Evolutionary conservation across 441 rosid species (phyloP).

Genomic region (California macrophylla): DNA sequence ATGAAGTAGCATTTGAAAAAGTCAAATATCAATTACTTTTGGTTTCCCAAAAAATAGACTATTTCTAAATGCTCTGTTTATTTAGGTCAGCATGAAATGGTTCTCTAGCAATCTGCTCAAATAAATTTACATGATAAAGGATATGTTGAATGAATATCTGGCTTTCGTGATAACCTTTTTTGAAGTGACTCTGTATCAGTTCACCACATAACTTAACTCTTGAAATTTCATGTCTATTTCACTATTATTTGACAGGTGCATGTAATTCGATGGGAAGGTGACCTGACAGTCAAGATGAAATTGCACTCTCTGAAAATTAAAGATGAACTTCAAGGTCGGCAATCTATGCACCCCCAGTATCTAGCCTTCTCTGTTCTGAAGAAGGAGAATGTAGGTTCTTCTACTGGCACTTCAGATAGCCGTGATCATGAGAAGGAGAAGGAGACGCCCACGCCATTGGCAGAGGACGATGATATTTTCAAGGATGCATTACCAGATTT

Average conservation of each 20-base stretch:
- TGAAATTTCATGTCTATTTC: background rate
- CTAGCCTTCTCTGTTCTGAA: conserved; percentile 76
- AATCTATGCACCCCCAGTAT: conserved; percentile 51
- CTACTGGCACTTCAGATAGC: conserved; percentile 28
- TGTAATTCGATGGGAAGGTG: conserved; percentile 60
- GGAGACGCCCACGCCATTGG: conserved; percentile 21
- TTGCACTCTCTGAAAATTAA: conserved; percentile 83
- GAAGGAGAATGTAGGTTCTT: conserved; percentile 40
- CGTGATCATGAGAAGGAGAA: conserved; percentile 38
- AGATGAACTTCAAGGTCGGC: conserved; percentile 78
- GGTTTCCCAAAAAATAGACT: background rate
- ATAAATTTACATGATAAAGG: background rate
- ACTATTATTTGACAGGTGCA: conserved; percentile 49
- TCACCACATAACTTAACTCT: background rate
- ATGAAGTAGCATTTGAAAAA: background rate
- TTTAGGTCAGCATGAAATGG: background rate
- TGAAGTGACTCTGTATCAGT: background rate
- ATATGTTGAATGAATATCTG: background rate
- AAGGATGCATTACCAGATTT: conserved; percentile 92
- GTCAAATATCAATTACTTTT: background rate
- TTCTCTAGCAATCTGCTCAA: background rate
- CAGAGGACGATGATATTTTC: conserved; percentile 82
- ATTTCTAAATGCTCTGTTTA: background rate
- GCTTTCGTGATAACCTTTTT: background rate
- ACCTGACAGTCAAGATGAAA: conserved; percentile 71